phyloP scores from a whole-genome alignment of 2,329 filamentous ascomycete genomes.

The Colletotrichum phormii region DNA sequence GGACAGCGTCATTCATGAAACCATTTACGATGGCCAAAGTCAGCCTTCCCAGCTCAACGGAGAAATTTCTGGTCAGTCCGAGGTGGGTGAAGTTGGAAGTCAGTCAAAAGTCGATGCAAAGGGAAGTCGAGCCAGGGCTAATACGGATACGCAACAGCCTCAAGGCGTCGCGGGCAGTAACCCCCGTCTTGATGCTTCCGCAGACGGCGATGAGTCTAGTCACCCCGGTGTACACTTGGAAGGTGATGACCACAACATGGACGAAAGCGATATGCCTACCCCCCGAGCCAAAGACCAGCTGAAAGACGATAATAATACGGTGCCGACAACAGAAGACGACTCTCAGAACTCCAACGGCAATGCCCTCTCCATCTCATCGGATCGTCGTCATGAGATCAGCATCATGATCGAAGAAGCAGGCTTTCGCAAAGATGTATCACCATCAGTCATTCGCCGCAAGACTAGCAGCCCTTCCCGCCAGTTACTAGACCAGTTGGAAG shows the following conservation, averaged over 20 bases:
- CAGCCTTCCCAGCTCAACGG: slow-evolving; percentile 15
- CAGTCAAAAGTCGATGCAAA: slow-evolving; percentile 42
- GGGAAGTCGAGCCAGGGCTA: slow-evolving; percentile 31
- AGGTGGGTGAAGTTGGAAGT: slow-evolving; percentile 43
- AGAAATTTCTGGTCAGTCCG: slow-evolving; percentile 33
- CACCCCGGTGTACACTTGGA: background rate
- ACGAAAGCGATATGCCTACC: background rate
- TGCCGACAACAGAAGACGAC: slow-evolving; percentile 27
- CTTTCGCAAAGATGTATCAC: slow-evolving; percentile 57
- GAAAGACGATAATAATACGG: background rate
- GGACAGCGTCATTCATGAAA: slow-evolving; percentile 41
- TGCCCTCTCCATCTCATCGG: slow-evolving; percentile 45
- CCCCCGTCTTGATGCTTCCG: background rate
- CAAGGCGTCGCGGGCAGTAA: background rate
- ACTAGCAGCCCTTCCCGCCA: slow-evolving; percentile 47
- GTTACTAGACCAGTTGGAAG: slow-evolving; percentile 41
- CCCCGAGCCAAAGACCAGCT: background rate
- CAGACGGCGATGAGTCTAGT: background rate
- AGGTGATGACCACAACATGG: background rate
- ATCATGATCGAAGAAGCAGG: slow-evolving; percentile 60
- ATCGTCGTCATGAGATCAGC: slow-evolving; percentile 52
- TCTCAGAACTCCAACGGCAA: slow-evolving; percentile 4
- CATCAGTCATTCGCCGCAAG: slow-evolving; percentile 44
- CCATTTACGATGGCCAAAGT: slow-evolving; percentile 32
- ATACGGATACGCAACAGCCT: slow-evolving; percentile 22